phyloP scores from a whole-genome alignment of 2,329 filamentous ascomycete genomes.

The Drechslera avenae region DNA sequence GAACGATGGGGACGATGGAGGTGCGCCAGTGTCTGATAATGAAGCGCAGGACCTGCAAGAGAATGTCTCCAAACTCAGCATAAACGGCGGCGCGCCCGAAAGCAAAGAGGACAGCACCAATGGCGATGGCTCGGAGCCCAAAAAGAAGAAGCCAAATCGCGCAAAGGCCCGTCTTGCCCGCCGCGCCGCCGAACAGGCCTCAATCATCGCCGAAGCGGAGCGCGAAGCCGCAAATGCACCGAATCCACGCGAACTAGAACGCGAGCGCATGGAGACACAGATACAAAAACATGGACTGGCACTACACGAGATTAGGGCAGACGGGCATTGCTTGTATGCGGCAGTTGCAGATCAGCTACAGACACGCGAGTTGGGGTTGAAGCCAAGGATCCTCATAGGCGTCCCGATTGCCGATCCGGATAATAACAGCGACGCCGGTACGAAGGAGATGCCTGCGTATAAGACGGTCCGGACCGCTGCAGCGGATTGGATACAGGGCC shows the following conservation, averaged over 20 bases:
- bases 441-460: slow-evolving; percentile 54
- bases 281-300: slow-evolving; percentile 68
- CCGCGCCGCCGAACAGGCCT: slow-evolving; percentile 82
- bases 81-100: slow-evolving; percentile 3
- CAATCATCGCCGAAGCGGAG: slow-evolving; percentile 68
- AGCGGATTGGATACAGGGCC: slow-evolving; percentile 74
- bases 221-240: slow-evolving; percentile 67
- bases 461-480: slow-evolving; percentile 71
- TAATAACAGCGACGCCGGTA: neutral
- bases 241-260: slow-evolving; percentile 47
- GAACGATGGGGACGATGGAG: slow-evolving; percentile 16
- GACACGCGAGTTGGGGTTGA: slow-evolving; percentile 45
- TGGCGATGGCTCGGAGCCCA: slow-evolving; percentile 5
- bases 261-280: slow-evolving; percentile 67
- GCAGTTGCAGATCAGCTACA: slow-evolving; percentile 84
- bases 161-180: slow-evolving; percentile 91
- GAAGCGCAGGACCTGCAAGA: slow-evolving; percentile 22
- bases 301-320: slow-evolving; percentile 81
- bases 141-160: slow-evolving; percentile 77
- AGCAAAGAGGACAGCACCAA: slow-evolving; percentile 6
- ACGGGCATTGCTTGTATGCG: slow-evolving; percentile 94
- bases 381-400: slow-evolving; percentile 38
- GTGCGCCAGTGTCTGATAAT: neutral
- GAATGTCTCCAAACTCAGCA: slow-evolving; percentile 12
- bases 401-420: slow-evolving; percentile 27